Conservation (phyloP, 768 basidiomycete genomes). For the Termitomyces sp. region DNA sequence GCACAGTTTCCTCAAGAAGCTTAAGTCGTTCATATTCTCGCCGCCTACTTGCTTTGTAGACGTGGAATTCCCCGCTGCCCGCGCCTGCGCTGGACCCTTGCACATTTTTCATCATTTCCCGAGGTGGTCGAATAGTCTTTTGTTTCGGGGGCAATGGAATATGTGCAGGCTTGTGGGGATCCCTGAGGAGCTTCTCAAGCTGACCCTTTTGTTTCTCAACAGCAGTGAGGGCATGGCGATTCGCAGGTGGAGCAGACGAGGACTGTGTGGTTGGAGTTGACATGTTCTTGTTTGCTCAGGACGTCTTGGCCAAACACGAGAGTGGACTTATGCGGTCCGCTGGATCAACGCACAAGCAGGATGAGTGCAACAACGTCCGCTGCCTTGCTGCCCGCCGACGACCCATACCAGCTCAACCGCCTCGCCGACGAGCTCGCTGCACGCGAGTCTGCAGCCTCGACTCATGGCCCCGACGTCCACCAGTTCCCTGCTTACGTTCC, state of each 20-base stretch:
- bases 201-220: conserved; percentile 55
- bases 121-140: conserved; percentile 71
- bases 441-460: conserved; percentile 34
- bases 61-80: conserved; percentile 96
- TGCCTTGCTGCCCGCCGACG: conserved; percentile 27
- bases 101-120: conserved; percentile 99
- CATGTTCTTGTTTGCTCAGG: conserved; percentile 2
- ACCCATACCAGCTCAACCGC: conserved; percentile 59
- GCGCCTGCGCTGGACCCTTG: conserved; percentile 97
- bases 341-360: neutral
- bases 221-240: conserved; percentile 46
- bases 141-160: conserved; percentile 80
- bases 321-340: neutral
- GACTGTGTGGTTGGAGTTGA: conserved; percentile 11
- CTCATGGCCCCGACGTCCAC: conserved; percentile 19
- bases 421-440: conserved; percentile 67
- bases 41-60: conserved; percentile 92
- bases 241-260: conserved; percentile 23
- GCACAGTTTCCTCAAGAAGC: conserved; percentile 77
- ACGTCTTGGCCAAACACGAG: neutral
- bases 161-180: conserved; percentile 78
- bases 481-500: conserved; percentile 63
- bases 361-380: conserved; percentile 8
- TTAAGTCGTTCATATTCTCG: conserved; percentile 95
- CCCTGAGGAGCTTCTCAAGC: conserved; percentile 84